Evolutionary conservation across 1,139 yeast species (phyloP).

Genomic region (Ogataea hybrid): DNA sequence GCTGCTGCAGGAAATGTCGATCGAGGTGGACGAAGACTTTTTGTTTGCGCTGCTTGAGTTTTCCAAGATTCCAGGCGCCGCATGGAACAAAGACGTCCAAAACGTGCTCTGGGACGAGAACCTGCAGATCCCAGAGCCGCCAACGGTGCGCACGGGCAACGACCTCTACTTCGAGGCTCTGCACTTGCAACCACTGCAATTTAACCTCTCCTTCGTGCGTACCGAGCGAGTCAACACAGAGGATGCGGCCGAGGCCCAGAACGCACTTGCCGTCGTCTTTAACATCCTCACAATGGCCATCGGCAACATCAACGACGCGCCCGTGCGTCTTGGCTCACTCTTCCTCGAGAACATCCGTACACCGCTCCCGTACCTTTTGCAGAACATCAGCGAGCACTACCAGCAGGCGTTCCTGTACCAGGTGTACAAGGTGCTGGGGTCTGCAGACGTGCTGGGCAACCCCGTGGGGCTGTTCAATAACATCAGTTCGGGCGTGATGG

Average conservation of each 20-base stretch:
- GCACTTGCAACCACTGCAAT: conserved; percentile 87
- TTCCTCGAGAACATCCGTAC: conserved; percentile 87
- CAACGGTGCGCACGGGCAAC: conserved; percentile 48
- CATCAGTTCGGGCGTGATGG: conserved; percentile 91
- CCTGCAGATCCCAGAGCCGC: conserved; percentile 70
- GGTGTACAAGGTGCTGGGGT: conserved; percentile 88
- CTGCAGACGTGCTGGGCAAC: conserved; percentile 94
- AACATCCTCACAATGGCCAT: conserved; percentile 94
- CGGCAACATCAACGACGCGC: conserved; percentile 97
- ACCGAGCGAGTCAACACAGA: conserved; percentile 75
- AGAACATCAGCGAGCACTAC: conserved; percentile 79
- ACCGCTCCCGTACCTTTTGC: conserved; percentile 70
- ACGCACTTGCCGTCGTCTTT: conserved; percentile 62
- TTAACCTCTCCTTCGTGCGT: conserved; percentile 87
- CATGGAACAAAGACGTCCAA: conserved; percentile 52
- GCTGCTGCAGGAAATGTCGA: conserved; percentile 83
- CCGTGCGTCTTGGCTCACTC: conserved; percentile 83
- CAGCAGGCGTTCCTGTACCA: conserved; percentile 92
- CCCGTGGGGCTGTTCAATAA: conserved; percentile 96
- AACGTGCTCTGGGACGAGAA: conserved; percentile 63
- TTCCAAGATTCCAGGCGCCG: conserved; percentile 67
- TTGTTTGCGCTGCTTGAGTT: conserved; percentile 80
- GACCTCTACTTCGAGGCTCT: conserved; percentile 91
- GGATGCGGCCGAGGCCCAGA: conserved; percentile 55
- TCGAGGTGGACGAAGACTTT: conserved; percentile 94